Conservation (phyloP, 495 filamentous ascomycete species). For the Sporormia fimetaria region DNA sequence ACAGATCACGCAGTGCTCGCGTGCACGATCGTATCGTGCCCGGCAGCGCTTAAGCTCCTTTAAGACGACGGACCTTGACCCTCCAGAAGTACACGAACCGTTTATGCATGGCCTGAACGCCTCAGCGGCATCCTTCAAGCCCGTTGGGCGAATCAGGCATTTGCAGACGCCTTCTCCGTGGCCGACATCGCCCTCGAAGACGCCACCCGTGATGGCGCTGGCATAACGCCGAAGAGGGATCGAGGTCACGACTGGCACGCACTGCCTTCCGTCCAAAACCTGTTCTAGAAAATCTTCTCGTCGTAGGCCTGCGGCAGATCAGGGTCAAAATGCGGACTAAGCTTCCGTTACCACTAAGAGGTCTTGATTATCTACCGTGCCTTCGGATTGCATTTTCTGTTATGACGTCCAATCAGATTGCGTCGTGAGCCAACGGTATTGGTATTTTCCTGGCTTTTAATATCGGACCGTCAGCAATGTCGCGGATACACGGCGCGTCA, state of each 20-base stretch:
- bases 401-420: not conserved
- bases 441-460: too few species aligned
- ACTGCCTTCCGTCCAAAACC: conserved; percentile 12
- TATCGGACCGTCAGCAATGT: too few species aligned
- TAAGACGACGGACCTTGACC: conserved; percentile 8
- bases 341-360: too few species aligned
- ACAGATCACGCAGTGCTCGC: conserved; percentile 17
- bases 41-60: conserved; percentile 7
- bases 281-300: conserved; percentile 18
- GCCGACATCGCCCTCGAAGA: conserved; percentile 3
- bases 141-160: conserved; percentile 1
- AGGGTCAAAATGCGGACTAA: not conserved
- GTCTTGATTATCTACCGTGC: conserved; percentile 1
- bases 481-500: too few species aligned
- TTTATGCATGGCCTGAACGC: conserved; percentile 14
- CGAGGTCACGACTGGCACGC: conserved; percentile 1
- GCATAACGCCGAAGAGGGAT: not conserved
- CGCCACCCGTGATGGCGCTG: not conserved
- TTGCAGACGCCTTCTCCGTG: not conserved
- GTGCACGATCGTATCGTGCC: conserved; percentile 12
- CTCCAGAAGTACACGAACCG: conserved; percentile 8
- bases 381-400: conserved; percentile 9
- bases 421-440: too few species aligned
- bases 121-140: conserved; percentile 11
- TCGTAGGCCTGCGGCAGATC: conserved; percentile 10